Evolutionary conservation across 2,329 filamentous ascomycete species (phyloP).

Genomic region (Talaromyces rugulosus): DNA sequence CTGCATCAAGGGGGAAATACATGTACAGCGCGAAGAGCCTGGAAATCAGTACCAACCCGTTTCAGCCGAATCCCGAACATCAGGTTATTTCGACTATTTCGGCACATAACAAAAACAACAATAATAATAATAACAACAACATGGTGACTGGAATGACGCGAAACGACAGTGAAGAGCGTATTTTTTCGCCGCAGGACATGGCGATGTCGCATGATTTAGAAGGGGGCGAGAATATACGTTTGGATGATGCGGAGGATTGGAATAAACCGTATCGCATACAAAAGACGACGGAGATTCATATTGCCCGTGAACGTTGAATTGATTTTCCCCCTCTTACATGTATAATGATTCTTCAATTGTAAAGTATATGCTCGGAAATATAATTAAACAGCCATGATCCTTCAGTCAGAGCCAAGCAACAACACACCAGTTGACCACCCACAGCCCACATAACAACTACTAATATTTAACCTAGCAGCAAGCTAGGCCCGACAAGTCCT

Average conservation of each 20-base stretch:
- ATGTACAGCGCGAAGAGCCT: neutral
- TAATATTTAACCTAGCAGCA: neutral
- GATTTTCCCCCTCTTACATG: neutral
- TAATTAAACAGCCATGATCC: neutral
- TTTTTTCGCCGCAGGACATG: neutral
- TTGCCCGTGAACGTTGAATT: neutral
- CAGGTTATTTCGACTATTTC: slow-evolving; percentile 5
- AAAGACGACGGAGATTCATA: slow-evolving; percentile 8
- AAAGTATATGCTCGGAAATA: neutral
- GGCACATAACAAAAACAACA: neutral
- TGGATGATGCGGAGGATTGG: neutral
- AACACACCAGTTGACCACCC: neutral
- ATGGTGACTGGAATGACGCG: neutral
- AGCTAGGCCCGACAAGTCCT: neutral
- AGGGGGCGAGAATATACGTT: neutral
- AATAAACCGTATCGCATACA: neutral
- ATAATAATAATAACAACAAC: neutral
- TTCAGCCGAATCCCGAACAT: neutral
- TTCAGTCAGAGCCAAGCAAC: neutral
- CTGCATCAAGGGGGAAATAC: neutral
- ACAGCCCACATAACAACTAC: neutral
- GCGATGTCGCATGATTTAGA: neutral
- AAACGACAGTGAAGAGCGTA: slow-evolving; percentile 9
- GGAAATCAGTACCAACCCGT: neutral
- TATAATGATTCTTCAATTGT: neutral